Conservation (phyloP, 495 filamentous ascomycete species). For the Emericellopsis terricola region DNA sequence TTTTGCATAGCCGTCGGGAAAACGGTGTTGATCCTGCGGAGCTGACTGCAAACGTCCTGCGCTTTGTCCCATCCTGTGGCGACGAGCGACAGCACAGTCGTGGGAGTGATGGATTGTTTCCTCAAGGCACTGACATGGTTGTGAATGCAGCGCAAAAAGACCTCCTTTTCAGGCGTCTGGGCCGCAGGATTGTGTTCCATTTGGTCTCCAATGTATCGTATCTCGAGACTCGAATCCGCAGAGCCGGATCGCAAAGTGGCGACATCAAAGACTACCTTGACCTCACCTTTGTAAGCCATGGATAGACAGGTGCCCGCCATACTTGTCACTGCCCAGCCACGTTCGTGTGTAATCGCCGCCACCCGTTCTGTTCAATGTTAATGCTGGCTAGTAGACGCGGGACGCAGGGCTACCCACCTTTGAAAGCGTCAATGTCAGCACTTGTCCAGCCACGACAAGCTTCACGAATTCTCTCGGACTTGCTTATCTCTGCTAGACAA, state of each 20-base stretch:
- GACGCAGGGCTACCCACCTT: slow-evolving; percentile 31
- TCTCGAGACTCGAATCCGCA: slow-evolving; percentile 19
- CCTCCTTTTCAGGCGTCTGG: slow-evolving; percentile 37
- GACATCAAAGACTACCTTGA: slow-evolving; percentile 61
- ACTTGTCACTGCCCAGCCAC: slow-evolving; percentile 67
- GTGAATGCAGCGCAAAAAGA: slow-evolving; percentile 50
- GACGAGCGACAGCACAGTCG: slow-evolving; percentile 37
- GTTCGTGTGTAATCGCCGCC: slow-evolving; percentile 42
- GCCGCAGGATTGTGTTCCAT: slow-evolving; percentile 25
- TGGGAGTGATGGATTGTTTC: slow-evolving; percentile 26
- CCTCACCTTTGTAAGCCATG: slow-evolving; percentile 60
- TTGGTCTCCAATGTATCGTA: slow-evolving; percentile 36
- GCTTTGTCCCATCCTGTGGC: slow-evolving; percentile 42
- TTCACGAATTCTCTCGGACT: slow-evolving; percentile 70
- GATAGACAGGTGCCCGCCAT: slow-evolving; percentile 41
- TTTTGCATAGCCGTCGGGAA: slow-evolving; percentile 35
- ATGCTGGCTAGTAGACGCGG: slow-evolving; percentile 4
- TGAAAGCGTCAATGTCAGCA: slow-evolving; percentile 53
- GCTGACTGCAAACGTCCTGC: slow-evolving; percentile 27
- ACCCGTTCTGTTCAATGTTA: slow-evolving; percentile 38
- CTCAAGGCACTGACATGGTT: slow-evolving; percentile 35
- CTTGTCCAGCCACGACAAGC: slow-evolving; percentile 80
- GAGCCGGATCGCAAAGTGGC: slow-evolving; percentile 29
- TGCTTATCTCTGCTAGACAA: slow-evolving; percentile 53
- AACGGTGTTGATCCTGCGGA: slow-evolving; percentile 32